phyloP scores from a whole-genome alignment of 352 stramenopile species.

The Pythium phragmitis region DNA sequence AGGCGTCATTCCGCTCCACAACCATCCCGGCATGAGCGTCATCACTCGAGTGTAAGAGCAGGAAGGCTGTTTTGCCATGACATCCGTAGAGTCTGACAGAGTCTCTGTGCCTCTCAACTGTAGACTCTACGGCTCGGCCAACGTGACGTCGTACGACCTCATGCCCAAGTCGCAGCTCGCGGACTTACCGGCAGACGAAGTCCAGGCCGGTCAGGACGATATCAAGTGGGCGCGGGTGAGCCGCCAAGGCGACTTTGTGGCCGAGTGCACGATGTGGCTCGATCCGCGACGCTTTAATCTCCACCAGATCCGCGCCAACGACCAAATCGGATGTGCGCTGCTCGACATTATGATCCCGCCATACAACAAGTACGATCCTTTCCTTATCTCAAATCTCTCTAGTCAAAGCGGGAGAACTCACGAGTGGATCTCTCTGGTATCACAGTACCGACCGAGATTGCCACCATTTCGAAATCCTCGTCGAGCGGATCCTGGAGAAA shows the following conservation, averaged over 20 bases:
- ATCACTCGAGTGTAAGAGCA: constrained; percentile 73
- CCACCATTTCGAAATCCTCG: constrained; percentile 73
- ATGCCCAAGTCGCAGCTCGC: constrained; percentile 44
- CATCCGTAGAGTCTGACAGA: constrained; percentile 7
- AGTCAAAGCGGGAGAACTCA: background rate
- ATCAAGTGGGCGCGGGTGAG: constrained; percentile 65
- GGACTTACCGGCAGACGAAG: constrained; percentile 19
- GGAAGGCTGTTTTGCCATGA: background rate
- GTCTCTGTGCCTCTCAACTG: background rate
- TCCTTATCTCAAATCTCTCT: background rate
- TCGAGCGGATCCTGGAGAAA: constrained; percentile 44
- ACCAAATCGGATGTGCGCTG: constrained; percentile 69
- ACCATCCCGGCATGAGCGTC: constrained; percentile 84
- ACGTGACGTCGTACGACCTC: constrained; percentile 74
- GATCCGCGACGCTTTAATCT: constrained; percentile 82
- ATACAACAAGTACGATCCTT: constrained; percentile 74
- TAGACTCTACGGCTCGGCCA: constrained; percentile 74
- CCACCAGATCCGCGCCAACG: constrained; percentile 74
- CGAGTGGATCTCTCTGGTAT: background rate
- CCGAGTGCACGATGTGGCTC: constrained; percentile 77
- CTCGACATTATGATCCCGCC: constrained; percentile 86
- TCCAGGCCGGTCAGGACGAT: constrained; percentile 35
- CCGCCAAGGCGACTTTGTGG: constrained; percentile 50
- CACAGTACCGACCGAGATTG: constrained; percentile 69
- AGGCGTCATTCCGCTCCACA: constrained; percentile 73